Evolutionary conservation across 352 stramenopile genomes (phyloP).

Genomic region (Halophytophthora batemanensis): DNA sequence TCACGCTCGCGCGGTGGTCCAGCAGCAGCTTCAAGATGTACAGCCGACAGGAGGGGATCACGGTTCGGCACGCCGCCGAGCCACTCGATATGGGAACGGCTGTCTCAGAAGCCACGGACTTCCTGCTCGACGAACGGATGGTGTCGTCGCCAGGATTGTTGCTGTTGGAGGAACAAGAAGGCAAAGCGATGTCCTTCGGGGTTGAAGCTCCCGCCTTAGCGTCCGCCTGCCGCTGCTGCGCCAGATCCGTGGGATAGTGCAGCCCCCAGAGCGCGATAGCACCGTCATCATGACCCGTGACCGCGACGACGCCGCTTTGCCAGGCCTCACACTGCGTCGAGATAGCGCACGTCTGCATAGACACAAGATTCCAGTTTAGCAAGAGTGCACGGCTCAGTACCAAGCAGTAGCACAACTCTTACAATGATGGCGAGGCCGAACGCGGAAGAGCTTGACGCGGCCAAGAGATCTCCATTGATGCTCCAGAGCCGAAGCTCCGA

Average conservation of each 20-base stretch:
- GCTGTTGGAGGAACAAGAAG: neutral
- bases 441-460: slow-evolving; percentile 32
- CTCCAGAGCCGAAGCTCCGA: slow-evolving; percentile 68
- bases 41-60: slow-evolving; percentile 62
- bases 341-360: slow-evolving; percentile 43
- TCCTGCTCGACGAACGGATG: slow-evolving; percentile 6
- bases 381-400: neutral
- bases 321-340: slow-evolving; percentile 72
- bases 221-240: slow-evolving; percentile 21
- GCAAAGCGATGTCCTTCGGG: neutral
- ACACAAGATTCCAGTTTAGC: slow-evolving; percentile 4
- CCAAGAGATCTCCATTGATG: slow-evolving; percentile 76
- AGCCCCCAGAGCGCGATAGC: slow-evolving; percentile 74
- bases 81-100: slow-evolving; percentile 7
- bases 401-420: slow-evolving; percentile 9
- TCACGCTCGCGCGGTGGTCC: slow-evolving; percentile 61
- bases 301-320: slow-evolving; percentile 63
- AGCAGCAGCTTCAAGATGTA: slow-evolving; percentile 75
- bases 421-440: slow-evolving; percentile 59
- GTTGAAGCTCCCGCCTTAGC: neutral
- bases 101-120: neutral
- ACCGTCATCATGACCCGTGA: slow-evolving; percentile 69
- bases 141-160: slow-evolving; percentile 1
- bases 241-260: slow-evolving; percentile 56
- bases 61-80: slow-evolving; percentile 27